phyloP scores from a whole-genome alignment of 768 basidiomycete genomes.

The Pisolithus microcarpus region DNA sequence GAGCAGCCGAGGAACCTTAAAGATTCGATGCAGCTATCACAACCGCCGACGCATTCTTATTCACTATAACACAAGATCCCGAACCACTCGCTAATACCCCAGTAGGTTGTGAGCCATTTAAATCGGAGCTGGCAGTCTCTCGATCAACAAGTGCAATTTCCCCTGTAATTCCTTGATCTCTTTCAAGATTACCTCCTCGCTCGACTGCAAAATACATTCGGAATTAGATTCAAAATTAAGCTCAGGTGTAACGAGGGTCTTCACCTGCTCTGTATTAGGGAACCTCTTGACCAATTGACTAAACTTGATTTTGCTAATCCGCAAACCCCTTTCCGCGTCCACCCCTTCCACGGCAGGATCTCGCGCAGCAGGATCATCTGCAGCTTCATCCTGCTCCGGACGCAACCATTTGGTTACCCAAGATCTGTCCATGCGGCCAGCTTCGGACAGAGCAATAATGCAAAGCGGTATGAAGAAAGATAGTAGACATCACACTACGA shows the following conservation, averaged over 20 bases:
- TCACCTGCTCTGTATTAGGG: slow-evolving; percentile 65
- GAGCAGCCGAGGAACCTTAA: neutral
- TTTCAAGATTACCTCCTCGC: slow-evolving; percentile 56
- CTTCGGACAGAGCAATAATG: slow-evolving; percentile 69
- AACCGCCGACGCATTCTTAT: too few species aligned
- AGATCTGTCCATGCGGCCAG: slow-evolving; percentile 43
- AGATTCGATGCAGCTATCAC: neutral
- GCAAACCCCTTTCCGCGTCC: slow-evolving; percentile 45
- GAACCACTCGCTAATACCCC: neutral
- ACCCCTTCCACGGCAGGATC: slow-evolving; percentile 58
- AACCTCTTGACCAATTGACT: slow-evolving; percentile 62
- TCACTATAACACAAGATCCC: neutral
- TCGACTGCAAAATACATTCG: slow-evolving; percentile 44
- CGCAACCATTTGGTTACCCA: slow-evolving; percentile 70
- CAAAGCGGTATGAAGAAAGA: slow-evolving; percentile 83
- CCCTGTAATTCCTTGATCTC: slow-evolving; percentile 55
- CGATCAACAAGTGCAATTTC: slow-evolving; percentile 32
- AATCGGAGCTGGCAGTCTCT: slow-evolving; percentile 17
- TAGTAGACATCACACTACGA: slow-evolving; percentile 60
- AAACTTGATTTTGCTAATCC: slow-evolving; percentile 67
- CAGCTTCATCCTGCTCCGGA: slow-evolving; percentile 46
- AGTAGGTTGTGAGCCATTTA: neutral
- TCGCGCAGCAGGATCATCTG: slow-evolving; percentile 44
- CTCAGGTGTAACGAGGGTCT: slow-evolving; percentile 15
- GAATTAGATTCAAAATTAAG: slow-evolving; percentile 3